Evolutionary conservation across 2,329 filamentous ascomycete genomes (phyloP), one percentile per base, ranked within the genome.

Genomic region (Alternaria burnsii): DNA sequence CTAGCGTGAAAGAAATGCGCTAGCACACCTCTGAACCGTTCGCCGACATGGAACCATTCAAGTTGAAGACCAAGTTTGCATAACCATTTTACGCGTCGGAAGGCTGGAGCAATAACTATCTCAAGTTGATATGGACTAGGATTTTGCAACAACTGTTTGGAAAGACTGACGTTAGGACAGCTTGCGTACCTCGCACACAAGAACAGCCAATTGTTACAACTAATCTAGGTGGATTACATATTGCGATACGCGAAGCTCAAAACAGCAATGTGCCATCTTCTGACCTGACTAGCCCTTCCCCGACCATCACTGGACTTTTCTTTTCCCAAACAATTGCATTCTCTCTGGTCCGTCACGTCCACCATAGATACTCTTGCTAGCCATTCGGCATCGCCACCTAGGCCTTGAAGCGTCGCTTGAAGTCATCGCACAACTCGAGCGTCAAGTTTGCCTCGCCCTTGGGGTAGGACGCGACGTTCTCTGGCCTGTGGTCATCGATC

Each of bases 371-470:
- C 26, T n/a, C 20, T 0, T 1, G 7, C 5, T 5, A 14, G 30
- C 46, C 46, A 16, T 9, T n/a, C 5, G 14, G 24, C 32, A 26
- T 18, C 30, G 20, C 22, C 9, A 11, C n/a, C 8, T 22, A 36
- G 14, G 26, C 51, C 5, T 16, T 43, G 36, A 67, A 32, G 36
- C 38, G 51, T 4, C 38, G n/a, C 7, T 26, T 40, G n/a, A 52
- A 60, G n/a, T 41, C 20, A 14, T 58, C 68, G 52, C 68, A 71
- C 32, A 69, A 43, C 52, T 54, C 59, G 7, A 71, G 53, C 48
- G 54, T 65, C 55, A 73, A 46, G 16, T 61, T 63, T 20, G 65
- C 65, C 43, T 70, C 63, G 16, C 67, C 68, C 1, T 40, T 34
- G 51, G 46, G 10, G 30, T 62, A 68, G 5, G 46, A 52, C 18